Base-by-base conservation (phyloP, 2,329 filamentous ascomycete genomes). In the Phyllosticta ampelicida region DNA sequence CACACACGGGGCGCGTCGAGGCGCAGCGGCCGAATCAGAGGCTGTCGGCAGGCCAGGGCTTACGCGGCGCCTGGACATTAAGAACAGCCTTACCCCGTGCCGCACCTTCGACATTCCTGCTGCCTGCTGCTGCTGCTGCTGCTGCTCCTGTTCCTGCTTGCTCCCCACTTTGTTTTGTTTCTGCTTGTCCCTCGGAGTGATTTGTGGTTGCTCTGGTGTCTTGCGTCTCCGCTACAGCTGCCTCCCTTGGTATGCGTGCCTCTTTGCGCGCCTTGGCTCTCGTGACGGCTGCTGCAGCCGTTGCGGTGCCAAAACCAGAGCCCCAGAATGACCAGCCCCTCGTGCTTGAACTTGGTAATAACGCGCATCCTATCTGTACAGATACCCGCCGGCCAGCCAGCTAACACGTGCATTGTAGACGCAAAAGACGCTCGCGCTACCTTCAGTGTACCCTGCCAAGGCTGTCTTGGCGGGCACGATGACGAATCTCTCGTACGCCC, bases 391-490 rank as follows among this genome's bases (percentile, higher is more conserved):
- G n/a, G n/a, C n/a, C n/a, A n/a, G n/a, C n/a, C n/a, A n/a, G 44
- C 56, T 58, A 10, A 58, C 53, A 28, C 48, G n/a, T n/a, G 18
- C 3, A 26, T 26, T 26, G n/a, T 29, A 59, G 56, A 59, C 29
- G 56, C 56, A 51, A 52, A 30, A 13, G 51, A 59, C 48, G 66
- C 65, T 55, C 66, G 72, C 68, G 73, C 73, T 60, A 74, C 69
- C 54, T 75, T 77, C 68, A 68, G 65, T 54, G 65, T 77, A 48
- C 70, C 74, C 36, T 74, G 72, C 66, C 63, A 61, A 58, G 68
- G 69, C 60, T 76, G 71, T 73, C 73, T 73, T 72, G 68, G 71
- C 72, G 61, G 60, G 62, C 61, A 63, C 62, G 66, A 69, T 73
- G 71, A 74, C 71, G 71, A 73, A 63, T 67, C 71, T 55, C 65